phyloP scores from a whole-genome alignment of 192 early-diverging fungal species.

The Coemansia sp. region DNA sequence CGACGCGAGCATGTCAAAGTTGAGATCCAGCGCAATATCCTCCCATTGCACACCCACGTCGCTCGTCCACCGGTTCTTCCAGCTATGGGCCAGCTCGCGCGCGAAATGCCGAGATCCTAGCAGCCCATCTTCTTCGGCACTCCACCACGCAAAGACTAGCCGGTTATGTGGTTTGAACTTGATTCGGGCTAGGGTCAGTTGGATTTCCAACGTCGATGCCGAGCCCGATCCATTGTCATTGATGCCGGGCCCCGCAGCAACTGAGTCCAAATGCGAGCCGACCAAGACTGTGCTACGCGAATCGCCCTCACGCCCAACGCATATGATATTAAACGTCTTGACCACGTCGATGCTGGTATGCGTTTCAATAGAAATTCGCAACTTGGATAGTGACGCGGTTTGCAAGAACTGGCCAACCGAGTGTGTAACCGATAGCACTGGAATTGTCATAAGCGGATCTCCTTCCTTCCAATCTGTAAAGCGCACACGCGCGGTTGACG shows the following conservation, averaged over 20 bases:
- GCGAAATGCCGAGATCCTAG: slow-evolving; percentile 66
- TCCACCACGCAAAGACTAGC: slow-evolving; percentile 73
- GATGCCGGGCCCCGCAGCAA: slow-evolving; percentile 67
- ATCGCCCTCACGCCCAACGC: slow-evolving; percentile 54
- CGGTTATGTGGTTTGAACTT: slow-evolving; percentile 55
- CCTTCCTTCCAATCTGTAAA: slow-evolving; percentile 64
- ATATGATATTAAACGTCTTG: slow-evolving; percentile 65
- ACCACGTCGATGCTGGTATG: slow-evolving; percentile 55
- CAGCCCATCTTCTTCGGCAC: slow-evolving; percentile 70
- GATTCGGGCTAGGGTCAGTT: slow-evolving; percentile 52
- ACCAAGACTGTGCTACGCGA: slow-evolving; percentile 56
- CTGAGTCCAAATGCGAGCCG: slow-evolving; percentile 69
- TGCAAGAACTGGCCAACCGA: slow-evolving; percentile 58
- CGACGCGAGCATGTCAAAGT: slow-evolving; percentile 75
- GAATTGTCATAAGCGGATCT: slow-evolving; percentile 62
- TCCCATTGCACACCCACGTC: slow-evolving; percentile 30
- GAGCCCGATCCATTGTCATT: slow-evolving; percentile 72
- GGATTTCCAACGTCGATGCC: slow-evolving; percentile 60
- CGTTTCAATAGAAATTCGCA: slow-evolving; percentile 50
- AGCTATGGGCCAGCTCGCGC: slow-evolving; percentile 46
- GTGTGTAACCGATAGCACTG: slow-evolving; percentile 59
- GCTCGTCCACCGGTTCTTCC: slow-evolving; percentile 44
- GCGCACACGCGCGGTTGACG: slow-evolving; percentile 58
- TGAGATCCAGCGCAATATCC: slow-evolving; percentile 62
- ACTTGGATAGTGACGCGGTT: slow-evolving; percentile 17